Evolutionary conservation across 495 filamentous ascomycete genomes (phyloP).

Genomic region (Penicillium riverlandense): DNA sequence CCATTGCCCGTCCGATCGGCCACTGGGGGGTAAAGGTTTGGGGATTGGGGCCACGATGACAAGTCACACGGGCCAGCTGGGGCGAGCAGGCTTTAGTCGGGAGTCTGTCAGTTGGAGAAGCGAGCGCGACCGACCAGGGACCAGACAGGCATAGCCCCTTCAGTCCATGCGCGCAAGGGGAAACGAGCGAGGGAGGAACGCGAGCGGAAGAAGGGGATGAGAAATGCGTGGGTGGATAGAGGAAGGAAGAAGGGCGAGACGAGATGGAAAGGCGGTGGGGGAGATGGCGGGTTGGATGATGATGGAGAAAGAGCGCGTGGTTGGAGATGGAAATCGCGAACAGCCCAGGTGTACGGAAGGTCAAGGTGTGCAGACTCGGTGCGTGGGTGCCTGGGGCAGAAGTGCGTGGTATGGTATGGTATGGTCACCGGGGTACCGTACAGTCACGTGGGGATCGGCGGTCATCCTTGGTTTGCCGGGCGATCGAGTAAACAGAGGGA

Average conservation of each 20-base stretch:
- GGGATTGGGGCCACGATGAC: conserved; percentile 40
- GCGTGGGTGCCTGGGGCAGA: too few relatives aligned
- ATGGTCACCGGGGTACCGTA: too few relatives aligned
- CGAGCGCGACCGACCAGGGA: conserved; percentile 2
- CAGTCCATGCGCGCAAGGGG: conserved; percentile 1
- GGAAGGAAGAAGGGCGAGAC: too few relatives aligned
- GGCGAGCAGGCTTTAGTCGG: conserved; percentile 6
- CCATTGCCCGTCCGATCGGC: conserved; percentile 40
- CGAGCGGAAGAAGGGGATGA: neutral
- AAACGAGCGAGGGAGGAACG: conserved; percentile 1
- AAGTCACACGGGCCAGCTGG: neutral
- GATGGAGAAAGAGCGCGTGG: neutral
- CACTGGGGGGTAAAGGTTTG: conserved; percentile 28
- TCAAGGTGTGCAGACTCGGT: too few relatives aligned
- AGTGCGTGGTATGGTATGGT: too few relatives aligned
- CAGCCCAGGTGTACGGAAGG: too few relatives aligned
- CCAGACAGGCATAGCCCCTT: conserved; percentile 3
- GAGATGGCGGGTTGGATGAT: neutral
- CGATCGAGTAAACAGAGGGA: too few relatives aligned
- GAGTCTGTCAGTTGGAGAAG: conserved; percentile 1
- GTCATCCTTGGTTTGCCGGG: too few relatives aligned
- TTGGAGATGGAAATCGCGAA: too few relatives aligned
- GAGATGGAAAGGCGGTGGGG: too few relatives aligned
- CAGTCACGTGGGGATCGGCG: too few relatives aligned
- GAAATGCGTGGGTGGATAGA: neutral